Conservation (phyloP, 306 rosid species). For the Cicer yamashitae region DNA sequence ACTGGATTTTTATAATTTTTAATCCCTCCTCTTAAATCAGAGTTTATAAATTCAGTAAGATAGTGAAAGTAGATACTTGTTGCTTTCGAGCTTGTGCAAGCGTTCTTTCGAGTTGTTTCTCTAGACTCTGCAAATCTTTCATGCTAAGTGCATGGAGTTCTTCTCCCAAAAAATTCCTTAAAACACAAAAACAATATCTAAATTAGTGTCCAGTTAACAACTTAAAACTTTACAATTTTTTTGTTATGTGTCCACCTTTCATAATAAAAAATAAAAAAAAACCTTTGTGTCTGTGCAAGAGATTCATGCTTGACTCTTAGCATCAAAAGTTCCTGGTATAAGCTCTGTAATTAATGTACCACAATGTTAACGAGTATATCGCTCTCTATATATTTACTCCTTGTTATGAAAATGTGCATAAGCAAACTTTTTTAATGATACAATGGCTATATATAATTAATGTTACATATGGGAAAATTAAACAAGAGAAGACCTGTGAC, state of each 20-base stretch:
- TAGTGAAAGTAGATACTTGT: constrained; percentile 53
- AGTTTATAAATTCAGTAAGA: not conserved
- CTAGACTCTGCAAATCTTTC: constrained; percentile 70
- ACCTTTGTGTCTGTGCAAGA: constrained; percentile 73
- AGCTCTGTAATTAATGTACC: constrained; percentile 45
- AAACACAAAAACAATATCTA: constrained; percentile 1
- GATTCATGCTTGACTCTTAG: constrained; percentile 63
- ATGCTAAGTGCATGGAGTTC: constrained; percentile 64
- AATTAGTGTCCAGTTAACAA: not conserved
- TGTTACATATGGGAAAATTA: not conserved
- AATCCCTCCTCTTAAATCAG: not conserved
- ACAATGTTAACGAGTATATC: not conserved
- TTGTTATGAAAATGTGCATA: not conserved
- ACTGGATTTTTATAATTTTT: no score
- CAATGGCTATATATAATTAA: no score
- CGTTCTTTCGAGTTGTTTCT: constrained; percentile 74
- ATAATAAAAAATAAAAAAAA: not conserved
- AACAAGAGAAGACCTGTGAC: constrained; percentile 56
- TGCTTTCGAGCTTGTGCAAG: constrained; percentile 64
- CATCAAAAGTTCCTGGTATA: constrained; percentile 58
- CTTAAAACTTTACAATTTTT: not conserved
- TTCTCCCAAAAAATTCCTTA: constrained; percentile 76
- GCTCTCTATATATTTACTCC: not conserved
- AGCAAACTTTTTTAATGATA: not conserved
- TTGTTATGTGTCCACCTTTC: not conserved